A percentile compares a stretch with the other conserved stretches of the same genome.
Conservation (phyloP, 805 yeast species). For the Saccharomyces kudriavzevii region DNA sequence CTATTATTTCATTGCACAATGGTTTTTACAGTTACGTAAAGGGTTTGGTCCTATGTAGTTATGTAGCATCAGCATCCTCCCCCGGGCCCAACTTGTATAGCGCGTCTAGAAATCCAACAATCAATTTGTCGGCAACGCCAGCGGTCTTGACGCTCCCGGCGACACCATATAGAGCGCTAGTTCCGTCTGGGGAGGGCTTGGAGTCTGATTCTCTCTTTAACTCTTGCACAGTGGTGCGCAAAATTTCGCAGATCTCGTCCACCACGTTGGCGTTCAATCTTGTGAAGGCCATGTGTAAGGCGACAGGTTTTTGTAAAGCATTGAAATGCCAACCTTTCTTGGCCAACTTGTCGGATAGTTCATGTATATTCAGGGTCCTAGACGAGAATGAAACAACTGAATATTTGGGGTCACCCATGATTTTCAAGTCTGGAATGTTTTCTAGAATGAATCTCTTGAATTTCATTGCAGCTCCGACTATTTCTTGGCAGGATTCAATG, state of each 20-base stretch:
- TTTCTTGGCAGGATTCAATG: slow-evolving; percentile 52
- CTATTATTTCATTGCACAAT: background rate
- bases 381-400: slow-evolving; percentile 79
- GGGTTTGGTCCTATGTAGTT: background rate
- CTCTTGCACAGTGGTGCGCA: slow-evolving; percentile 39
- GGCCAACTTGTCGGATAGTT: slow-evolving; percentile 61
- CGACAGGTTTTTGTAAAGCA: slow-evolving; percentile 82
- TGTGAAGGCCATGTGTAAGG: slow-evolving; percentile 86
- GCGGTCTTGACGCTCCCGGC: slow-evolving; percentile 84
- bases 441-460: slow-evolving; percentile 42
- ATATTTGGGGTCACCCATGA: slow-evolving; percentile 78
- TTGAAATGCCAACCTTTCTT: slow-evolving; percentile 72
- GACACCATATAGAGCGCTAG: slow-evolving; percentile 89
- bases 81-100: slow-evolving; percentile 48
- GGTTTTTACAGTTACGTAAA: background rate
- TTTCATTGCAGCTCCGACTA: slow-evolving; percentile 55
- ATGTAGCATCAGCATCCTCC: background rate
- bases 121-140: slow-evolving; percentile 73
- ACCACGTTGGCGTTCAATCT: slow-evolving; percentile 54
- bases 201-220: slow-evolving; percentile 28
- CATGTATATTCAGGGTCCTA: slow-evolving; percentile 57
- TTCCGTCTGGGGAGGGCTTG: slow-evolving; percentile 41
- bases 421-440: slow-evolving; percentile 48
- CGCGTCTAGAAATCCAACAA: slow-evolving; percentile 74
- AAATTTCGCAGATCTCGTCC: slow-evolving; percentile 48